phyloP scores from a whole-genome alignment of 768 basidiomycete genomes.

The Leccinum broughii region DNA sequence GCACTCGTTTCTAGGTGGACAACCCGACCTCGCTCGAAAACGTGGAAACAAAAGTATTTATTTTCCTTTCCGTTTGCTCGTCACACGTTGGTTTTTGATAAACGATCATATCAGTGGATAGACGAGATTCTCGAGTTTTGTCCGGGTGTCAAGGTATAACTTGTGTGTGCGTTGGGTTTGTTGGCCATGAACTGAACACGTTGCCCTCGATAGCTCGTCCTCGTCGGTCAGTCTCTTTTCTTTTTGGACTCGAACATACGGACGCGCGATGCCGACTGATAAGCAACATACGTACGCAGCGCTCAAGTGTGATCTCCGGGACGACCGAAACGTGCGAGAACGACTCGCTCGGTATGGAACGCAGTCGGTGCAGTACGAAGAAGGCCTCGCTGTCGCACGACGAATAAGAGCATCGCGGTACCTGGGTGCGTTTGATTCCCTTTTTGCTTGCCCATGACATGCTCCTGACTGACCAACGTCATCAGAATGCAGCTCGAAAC shows the following conservation, averaged over 20 bases:
- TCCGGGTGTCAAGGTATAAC: conserved; percentile 84
- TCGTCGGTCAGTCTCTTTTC: conserved; percentile 67
- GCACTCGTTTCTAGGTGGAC: conserved; percentile 63
- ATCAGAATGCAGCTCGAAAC: conserved; percentile 95
- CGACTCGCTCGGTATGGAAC: conserved; percentile 68
- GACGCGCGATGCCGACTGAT: conserved; percentile 13
- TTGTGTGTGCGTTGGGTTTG: neutral
- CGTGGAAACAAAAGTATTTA: conserved; percentile 80
- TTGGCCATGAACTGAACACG: conserved; percentile 4
- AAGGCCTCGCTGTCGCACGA: conserved; percentile 83
- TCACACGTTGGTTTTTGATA: neutral
- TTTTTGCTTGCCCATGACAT: neutral
- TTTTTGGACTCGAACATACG: neutral
- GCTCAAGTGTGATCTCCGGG: conserved; percentile 93
- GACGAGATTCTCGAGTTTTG: conserved; percentile 92
- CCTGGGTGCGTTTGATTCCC: conserved; percentile 54
- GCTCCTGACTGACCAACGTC: neutral
- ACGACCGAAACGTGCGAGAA: conserved; percentile 72
- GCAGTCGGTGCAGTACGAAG: conserved; percentile 86
- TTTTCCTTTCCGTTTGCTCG: neutral
- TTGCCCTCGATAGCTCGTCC: conserved; percentile 58
- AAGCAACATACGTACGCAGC: conserved; percentile 45
- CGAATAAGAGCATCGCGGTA: conserved; percentile 93
- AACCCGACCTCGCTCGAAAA: conserved; percentile 96
- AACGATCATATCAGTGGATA: conserved; percentile 64